Evolutionary conservation across 768 basidiomycete species (phyloP).

Genomic region (Tylopilus sp.): DNA sequence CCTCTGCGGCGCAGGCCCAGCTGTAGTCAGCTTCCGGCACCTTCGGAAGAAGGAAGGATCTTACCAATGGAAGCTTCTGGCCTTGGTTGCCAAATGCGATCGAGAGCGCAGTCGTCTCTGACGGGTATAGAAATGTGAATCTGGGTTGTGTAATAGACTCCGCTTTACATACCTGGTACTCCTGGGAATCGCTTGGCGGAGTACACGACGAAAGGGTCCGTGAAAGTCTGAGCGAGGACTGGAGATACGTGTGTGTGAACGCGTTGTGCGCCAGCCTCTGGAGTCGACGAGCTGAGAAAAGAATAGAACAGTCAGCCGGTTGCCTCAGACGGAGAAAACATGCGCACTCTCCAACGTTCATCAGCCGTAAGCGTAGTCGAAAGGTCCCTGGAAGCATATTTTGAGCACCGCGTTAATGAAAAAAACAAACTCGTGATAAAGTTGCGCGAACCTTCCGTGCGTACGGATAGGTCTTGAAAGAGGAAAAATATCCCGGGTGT

Average conservation of each 20-base stretch:
- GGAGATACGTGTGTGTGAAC: constrained; percentile 70
- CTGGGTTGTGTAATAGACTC: constrained; percentile 9
- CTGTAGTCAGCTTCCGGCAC: constrained; percentile 19
- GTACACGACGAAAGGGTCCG: constrained; percentile 80
- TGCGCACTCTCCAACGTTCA: constrained; percentile 90
- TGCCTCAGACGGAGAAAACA: constrained; percentile 14
- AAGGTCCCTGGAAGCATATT: constrained; percentile 60
- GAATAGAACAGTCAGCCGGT: constrained; percentile 20
- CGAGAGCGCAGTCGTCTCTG: constrained; percentile 86
- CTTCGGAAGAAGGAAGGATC: constrained; percentile 32
- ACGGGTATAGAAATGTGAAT: constrained; percentile 20
- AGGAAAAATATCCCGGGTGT: constrained; percentile 91
- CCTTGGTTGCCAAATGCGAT: constrained; percentile 89
- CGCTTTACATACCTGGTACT: constrained; percentile 66
- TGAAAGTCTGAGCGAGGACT: constrained; percentile 80
- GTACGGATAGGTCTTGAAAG: constrained; percentile 90
- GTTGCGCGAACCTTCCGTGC: constrained; percentile 74
- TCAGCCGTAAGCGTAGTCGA: constrained; percentile 79
- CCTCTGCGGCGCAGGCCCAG: constrained; percentile 45
- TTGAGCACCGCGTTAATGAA: constrained; percentile 21
- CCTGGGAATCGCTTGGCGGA: constrained; percentile 95
- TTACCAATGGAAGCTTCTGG: constrained; percentile 81
- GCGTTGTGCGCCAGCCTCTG: constrained; percentile 59
- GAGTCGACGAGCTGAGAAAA: constrained; percentile 59
- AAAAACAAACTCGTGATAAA: constrained; percentile 22